These are phyloP conservation scores for Chrysanthemum makinoi DNA, from an alignment of 129 eudicot genomes.

Conservation along the genomic window DNA sequence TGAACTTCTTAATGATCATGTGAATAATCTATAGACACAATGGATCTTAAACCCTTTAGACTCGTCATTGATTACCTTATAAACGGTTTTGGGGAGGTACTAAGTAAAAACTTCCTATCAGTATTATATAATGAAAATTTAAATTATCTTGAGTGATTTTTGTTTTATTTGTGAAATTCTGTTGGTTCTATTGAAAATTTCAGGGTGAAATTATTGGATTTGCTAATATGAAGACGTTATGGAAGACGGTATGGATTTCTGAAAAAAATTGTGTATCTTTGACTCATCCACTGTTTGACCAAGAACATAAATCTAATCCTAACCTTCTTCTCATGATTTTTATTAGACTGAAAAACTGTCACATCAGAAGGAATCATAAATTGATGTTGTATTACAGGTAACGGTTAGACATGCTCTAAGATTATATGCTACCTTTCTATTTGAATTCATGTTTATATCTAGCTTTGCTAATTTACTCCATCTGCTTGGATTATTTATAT, in stretches of 20 bases:
- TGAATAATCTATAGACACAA: slow-evolving; percentile 16
- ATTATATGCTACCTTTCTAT: no score
- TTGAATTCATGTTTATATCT: no score
- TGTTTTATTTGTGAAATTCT: not conserved
- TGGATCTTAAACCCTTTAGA: slow-evolving; percentile 65
- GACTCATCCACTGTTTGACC: slow-evolving; percentile 10
- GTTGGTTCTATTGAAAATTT: not conserved
- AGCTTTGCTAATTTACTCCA: no score
- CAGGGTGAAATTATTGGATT: slow-evolving; percentile 48
- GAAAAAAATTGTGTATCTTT: slow-evolving; percentile 62
- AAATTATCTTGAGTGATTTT: not conserved
- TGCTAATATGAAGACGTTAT: slow-evolving; percentile 52
- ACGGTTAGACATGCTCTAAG: slow-evolving; percentile 56
- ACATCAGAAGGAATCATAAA: not conserved
- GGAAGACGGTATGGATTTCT: slow-evolving; percentile 46
- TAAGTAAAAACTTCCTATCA: not conserved
- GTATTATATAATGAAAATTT: not conserved
- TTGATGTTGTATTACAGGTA: slow-evolving; percentile 38
- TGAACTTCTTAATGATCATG: slow-evolving; percentile 20
- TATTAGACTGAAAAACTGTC: slow-evolving; percentile 5
- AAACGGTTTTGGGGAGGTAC: slow-evolving; percentile 60
- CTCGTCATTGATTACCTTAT: slow-evolving; percentile 80
- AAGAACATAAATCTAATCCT: no score
- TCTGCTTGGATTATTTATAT: no score
- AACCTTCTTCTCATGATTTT: not conserved